These are phyloP conservation scores for Platanthera zijinensis DNA, from an alignment of 106 monocot species.

Conservation along the genomic window DNA sequence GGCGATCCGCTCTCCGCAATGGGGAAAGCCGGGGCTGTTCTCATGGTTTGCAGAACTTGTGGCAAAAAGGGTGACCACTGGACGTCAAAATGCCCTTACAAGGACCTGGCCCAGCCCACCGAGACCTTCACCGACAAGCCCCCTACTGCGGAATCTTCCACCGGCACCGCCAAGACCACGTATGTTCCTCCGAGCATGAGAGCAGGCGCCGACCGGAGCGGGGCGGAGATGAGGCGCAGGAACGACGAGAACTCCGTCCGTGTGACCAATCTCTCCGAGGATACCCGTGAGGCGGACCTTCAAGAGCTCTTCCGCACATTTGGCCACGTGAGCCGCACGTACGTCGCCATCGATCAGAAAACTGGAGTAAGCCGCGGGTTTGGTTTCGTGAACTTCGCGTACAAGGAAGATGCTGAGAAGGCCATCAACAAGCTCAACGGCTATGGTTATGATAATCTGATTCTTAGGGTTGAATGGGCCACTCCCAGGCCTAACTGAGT, in stretches of 20 bases:
- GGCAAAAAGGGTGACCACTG: conserved; percentile 89
- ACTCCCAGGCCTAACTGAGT: conserved; percentile 60
- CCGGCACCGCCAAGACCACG: conserved; percentile 23
- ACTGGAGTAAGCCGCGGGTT: conserved; percentile 79
- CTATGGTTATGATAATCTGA: conserved; percentile 93
- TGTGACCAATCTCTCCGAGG: conserved; percentile 85
- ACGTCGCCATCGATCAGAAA: conserved; percentile 89
- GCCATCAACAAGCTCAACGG: conserved; percentile 95
- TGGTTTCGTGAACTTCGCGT: conserved; percentile 85
- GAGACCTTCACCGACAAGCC: conserved; percentile 45
- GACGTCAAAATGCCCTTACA: conserved; percentile 88
- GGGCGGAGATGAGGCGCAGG: conserved; percentile 55
- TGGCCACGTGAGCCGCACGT: conserved; percentile 72
- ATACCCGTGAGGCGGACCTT: conserved; percentile 84
- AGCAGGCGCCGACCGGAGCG: conserved; percentile 33
- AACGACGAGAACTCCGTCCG: conserved; percentile 94
- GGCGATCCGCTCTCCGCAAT: conserved; percentile 48
- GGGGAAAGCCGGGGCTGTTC: conserved; percentile 48
- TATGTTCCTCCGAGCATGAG: conserved; percentile 69
- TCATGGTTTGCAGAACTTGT: conserved; percentile 84
- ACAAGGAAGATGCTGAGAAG: conserved; percentile 75
- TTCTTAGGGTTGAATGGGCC: conserved; percentile 90
- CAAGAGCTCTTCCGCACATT: conserved; percentile 84
- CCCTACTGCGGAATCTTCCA: conserved; percentile 19
- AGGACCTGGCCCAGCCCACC: conserved; percentile 51